Evolutionary conservation across 2,329 filamentous ascomycete genomes (phyloP), one percentile per base, ranked within the genome.

Genomic region (Trichoderma endophyticum): DNA sequence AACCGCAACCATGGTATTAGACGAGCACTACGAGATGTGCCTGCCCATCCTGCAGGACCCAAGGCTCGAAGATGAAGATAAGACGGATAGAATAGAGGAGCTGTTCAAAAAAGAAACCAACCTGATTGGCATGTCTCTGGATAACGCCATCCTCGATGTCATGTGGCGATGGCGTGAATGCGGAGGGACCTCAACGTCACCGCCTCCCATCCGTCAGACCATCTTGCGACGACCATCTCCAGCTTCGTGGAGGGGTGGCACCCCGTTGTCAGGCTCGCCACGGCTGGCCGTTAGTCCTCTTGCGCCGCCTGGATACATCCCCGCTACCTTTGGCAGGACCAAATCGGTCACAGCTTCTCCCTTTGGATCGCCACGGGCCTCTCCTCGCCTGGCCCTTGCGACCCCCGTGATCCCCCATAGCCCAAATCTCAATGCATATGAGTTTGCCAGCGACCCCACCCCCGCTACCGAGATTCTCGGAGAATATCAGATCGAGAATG

Each of bases 331-430:
- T 78, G 79, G 77, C 66, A 90, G 95, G 76, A 90, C 91, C 73
- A 95, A 92, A 79, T 93, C 93, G 39, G 92, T 90, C 57, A 91
- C 90, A 36, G 93, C 91, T 12, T 98, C 95, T 48, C 96, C 96
- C 1, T 98, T 98, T 81, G 94, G 93, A 48, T 98, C 95, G 11
- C 96, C 96, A 34, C 92, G 95, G 66, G 95, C 96, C 14, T 98
- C 95, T 15, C 96, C 96, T 34, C 91, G 95, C 75, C 90, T 98
- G 70, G 94, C 94, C 57, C 92, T 97, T 79, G 94, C 94, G 9
- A 95, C 93, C 63, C 96, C 96, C 28, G 89, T 88, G 66, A 97
- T 98, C 77, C 96, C 96, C 5, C 94, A 98, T 81, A 98, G 95
- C 77, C 96, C 96, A 51, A 97, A 89, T 79, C 83, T 98, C 74